Conservation (phyloP, 192 early-diverging fungal genomes). For the Rhizoclosmatium sp. region DNA sequence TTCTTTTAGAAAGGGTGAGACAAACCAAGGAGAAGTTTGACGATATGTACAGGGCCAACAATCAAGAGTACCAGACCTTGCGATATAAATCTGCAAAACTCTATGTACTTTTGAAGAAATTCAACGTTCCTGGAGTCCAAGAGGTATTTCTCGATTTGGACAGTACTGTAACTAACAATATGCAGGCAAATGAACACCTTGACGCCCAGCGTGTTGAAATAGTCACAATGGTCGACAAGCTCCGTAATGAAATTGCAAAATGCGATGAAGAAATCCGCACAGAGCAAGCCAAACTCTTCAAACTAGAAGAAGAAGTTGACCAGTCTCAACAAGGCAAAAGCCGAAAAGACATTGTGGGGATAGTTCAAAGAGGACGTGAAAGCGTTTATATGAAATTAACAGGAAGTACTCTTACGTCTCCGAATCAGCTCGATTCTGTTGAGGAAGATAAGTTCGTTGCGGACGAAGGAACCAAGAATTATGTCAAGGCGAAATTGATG, state of each 20-base stretch:
- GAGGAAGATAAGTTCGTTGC: background rate
- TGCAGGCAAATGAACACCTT: conserved; percentile 13
- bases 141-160: background rate
- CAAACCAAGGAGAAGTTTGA: background rate
- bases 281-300: conserved; percentile 21
- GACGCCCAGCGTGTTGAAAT: conserved; percentile 18
- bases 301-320: conserved; percentile 38
- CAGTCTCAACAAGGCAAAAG: background rate
- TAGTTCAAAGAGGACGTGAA: background rate
- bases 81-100: conserved; percentile 17
- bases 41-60: background rate
- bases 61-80: conserved; percentile 36
- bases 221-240: conserved; percentile 9
- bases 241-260: background rate
- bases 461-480: conserved; percentile 6
- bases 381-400: background rate
- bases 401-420: background rate
- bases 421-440: background rate
- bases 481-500: background rate
- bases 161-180: background rate
- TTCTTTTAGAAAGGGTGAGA: background rate
- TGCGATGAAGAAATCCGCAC: conserved; percentile 34
- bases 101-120: conserved; percentile 17
- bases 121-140: conserved; percentile 30
- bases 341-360: conserved; percentile 2